phyloP scores from a whole-genome alignment of 495 filamentous ascomycete species.

The Cudoniella acicularis region DNA sequence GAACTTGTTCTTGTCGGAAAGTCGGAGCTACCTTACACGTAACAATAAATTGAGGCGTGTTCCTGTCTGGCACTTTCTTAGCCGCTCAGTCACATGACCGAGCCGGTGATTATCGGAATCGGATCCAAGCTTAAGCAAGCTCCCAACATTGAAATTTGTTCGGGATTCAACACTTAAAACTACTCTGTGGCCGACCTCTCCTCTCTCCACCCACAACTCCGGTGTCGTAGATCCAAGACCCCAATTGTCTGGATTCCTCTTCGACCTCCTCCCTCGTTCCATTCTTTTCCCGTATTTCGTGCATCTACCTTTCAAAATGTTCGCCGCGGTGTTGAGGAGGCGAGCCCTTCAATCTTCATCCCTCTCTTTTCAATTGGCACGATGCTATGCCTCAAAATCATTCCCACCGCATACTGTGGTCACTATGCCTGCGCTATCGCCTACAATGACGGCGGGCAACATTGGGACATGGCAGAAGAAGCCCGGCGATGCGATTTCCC shows the following conservation, averaged over 20 bases:
- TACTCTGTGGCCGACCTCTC: constrained; percentile 2
- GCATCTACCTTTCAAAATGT: constrained; percentile 38
- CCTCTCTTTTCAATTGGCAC: constrained; percentile 43
- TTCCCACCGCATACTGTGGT: constrained; percentile 93
- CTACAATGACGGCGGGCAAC: constrained; percentile 95
- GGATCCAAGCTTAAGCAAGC: background rate
- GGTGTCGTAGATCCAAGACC: constrained; percentile 15
- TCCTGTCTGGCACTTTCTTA: too few relatives aligned
- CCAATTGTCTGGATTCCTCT: constrained; percentile 26
- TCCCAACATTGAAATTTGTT: constrained; percentile 11
- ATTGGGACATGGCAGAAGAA: constrained; percentile 99
- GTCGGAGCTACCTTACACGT: background rate
- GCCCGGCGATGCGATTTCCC: constrained; percentile 77
- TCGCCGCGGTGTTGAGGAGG: constrained; percentile 50
- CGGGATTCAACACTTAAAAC: background rate
- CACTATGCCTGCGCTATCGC: constrained; percentile 97
- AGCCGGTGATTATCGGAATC: too few relatives aligned
- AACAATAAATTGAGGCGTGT: background rate
- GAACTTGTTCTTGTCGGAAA: background rate
- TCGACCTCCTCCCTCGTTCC: constrained; percentile 26
- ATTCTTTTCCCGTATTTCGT: constrained; percentile 26
- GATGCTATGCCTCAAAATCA: constrained; percentile 52
- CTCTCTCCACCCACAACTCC: constrained; percentile 13
- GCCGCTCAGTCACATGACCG: too few relatives aligned
- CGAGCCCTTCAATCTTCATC: constrained; percentile 44